phyloP scores from a whole-genome alignment of 805 yeast species.

The Maudiozyma barnettii region DNA sequence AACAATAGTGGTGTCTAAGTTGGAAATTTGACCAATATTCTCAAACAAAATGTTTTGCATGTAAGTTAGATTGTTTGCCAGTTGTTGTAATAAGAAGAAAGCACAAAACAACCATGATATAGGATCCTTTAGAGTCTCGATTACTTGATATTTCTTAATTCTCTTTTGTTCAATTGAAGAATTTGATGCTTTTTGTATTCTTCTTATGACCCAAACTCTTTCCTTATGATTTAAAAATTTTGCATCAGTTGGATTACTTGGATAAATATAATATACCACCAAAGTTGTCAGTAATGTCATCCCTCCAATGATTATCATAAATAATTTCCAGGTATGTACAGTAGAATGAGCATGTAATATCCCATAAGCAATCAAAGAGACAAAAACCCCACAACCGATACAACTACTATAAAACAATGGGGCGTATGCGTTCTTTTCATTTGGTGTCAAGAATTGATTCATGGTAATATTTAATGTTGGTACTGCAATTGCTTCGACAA shows the following conservation, averaged over 20 bases:
- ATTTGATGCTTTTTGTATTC: constrained; percentile 33
- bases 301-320: constrained; percentile 49
- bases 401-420: constrained; percentile 46
- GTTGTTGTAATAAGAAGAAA: constrained; percentile 36
- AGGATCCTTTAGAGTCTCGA: constrained; percentile 44
- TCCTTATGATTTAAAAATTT: constrained; percentile 40
- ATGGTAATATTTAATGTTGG: constrained; percentile 40
- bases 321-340: constrained; percentile 41
- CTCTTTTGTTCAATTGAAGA: constrained; percentile 38
- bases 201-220: constrained; percentile 41
- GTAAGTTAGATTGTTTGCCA: constrained; percentile 45
- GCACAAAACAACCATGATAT: constrained; percentile 36
- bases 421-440: constrained; percentile 42
- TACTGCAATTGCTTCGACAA: constrained; percentile 37
- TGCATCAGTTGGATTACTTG: constrained; percentile 48
- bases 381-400: constrained; percentile 43
- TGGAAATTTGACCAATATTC: constrained; percentile 35
- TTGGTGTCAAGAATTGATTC: constrained; percentile 40
- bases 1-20: constrained; percentile 41
- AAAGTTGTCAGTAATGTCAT: constrained; percentile 36
- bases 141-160: constrained; percentile 40
- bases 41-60: constrained; percentile 43
- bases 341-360: constrained; percentile 21
- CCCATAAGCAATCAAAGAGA: constrained; percentile 41
- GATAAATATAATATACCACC: constrained; percentile 35